Evolutionary conservation across 2,329 filamentous ascomycete genomes (phyloP).

Genomic region (Colletotrichum tamarilloi): DNA sequence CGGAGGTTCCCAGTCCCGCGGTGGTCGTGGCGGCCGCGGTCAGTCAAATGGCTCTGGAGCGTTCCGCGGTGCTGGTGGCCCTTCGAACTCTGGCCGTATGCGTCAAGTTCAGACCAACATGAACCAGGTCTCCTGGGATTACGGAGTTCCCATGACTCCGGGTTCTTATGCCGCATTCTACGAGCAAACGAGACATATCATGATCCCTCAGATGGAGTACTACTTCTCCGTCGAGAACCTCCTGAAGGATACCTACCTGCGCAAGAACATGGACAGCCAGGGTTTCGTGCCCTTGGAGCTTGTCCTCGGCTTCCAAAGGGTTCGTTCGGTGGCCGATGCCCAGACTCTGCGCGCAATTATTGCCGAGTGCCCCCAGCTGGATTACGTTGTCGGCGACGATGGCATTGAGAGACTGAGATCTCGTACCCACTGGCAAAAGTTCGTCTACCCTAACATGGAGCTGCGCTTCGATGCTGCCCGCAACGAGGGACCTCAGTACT

Average conservation of each 20-base stretch:
- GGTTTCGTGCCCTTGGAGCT: slow-evolving; percentile 87
- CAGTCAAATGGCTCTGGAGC: slow-evolving; percentile 24
- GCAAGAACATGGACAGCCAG: slow-evolving; percentile 93
- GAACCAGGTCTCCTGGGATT: slow-evolving; percentile 48
- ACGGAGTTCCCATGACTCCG: slow-evolving; percentile 43
- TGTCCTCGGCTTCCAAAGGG: slow-evolving; percentile 87
- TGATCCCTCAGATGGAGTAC: slow-evolving; percentile 77
- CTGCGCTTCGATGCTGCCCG: slow-evolving; percentile 80
- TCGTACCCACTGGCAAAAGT: slow-evolving; percentile 81
- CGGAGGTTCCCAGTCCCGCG: slow-evolving; percentile 29
- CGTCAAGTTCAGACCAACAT: slow-evolving; percentile 51
- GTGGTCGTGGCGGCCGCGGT: slow-evolving; percentile 32
- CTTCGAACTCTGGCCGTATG: slow-evolving; percentile 43
- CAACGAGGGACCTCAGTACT: slow-evolving; percentile 71
- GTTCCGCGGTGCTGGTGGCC: slow-evolving; percentile 25
- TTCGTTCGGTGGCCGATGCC: slow-evolving; percentile 70
- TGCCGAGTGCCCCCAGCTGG: slow-evolving; percentile 78
- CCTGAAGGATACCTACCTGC: slow-evolving; percentile 90
- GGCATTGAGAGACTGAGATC: slow-evolving; percentile 82
- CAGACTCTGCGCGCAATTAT: slow-evolving; percentile 55
- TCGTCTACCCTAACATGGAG: slow-evolving; percentile 76
- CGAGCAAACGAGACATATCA: slow-evolving; percentile 30
- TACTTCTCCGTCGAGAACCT: slow-evolving; percentile 98
- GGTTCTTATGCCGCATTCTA: slow-evolving; percentile 19
- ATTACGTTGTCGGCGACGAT: slow-evolving; percentile 81